A percentile compares a stretch with the other conserved stretches of the same genome.
Evolutionary conservation across 169 alveolate genomes (phyloP).

Genomic region (Theileria sp.): DNA sequence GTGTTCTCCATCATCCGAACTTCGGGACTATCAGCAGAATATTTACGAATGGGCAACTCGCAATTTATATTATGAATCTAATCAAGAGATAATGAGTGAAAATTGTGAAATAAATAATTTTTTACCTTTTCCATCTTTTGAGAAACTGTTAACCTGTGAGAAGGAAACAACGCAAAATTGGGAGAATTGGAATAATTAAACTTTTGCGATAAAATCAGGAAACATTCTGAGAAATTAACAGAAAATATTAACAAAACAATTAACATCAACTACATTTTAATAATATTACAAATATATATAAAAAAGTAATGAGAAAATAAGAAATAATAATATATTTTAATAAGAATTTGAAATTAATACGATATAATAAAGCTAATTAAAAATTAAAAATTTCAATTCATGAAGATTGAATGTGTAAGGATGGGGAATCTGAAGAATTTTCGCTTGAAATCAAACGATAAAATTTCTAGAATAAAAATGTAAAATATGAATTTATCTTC

Average conservation of each 20-base stretch:
- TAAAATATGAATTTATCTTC: neutral
- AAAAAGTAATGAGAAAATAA: no score
- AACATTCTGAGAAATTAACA: neutral
- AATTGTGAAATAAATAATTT: neutral
- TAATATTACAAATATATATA: neutral
- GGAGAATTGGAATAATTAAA: neutral
- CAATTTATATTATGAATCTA: constrained; percentile 56
- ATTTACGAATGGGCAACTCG: constrained; percentile 43
- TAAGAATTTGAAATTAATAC: neutral
- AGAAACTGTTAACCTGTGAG: constrained; percentile 6
- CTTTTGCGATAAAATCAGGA: neutral
- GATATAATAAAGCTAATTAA: neutral
- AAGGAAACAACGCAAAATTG: neutral
- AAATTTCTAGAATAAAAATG: neutral
- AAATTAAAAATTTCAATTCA: neutral
- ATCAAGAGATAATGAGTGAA: neutral
- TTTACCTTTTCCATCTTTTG: constrained; percentile 38
- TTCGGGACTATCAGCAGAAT: constrained; percentile 46
- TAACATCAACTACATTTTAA: neutral
- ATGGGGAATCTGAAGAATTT: constrained; percentile 9
- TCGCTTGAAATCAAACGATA: neutral
- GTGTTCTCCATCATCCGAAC: constrained; percentile 60
- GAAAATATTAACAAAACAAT: neutral
- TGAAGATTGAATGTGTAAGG: neutral
- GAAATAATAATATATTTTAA: neutral